phyloP scores from a whole-genome alignment of 441 rosid species.

The Pelargonium fulgidum region DNA sequence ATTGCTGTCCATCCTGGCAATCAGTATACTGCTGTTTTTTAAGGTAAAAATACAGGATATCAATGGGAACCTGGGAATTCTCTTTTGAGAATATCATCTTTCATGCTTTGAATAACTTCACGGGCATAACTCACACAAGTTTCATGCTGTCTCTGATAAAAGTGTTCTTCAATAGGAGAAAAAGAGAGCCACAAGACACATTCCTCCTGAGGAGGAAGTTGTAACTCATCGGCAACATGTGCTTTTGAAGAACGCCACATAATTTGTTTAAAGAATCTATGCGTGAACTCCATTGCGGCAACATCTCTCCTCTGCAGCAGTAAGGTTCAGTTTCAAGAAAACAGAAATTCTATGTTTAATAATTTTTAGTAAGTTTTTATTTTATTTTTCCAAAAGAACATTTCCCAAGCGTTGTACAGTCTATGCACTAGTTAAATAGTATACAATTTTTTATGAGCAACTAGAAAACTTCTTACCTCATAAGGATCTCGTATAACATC shows the following conservation, averaged over 20 bases:
- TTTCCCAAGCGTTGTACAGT: not conserved
- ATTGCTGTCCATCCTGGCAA: slow-evolving; percentile 11
- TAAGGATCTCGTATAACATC: slow-evolving; percentile 89
- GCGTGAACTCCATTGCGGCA: slow-evolving; percentile 72
- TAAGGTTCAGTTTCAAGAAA: slow-evolving; percentile 12
- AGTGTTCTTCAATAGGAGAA: slow-evolving; percentile 92
- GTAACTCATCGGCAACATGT: slow-evolving; percentile 88
- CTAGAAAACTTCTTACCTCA: slow-evolving; percentile 43
- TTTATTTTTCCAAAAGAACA: not conserved
- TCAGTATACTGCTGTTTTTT: slow-evolving; percentile 1
- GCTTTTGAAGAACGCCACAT: slow-evolving; percentile 98
- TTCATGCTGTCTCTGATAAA: slow-evolving; percentile 95
- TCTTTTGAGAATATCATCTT: slow-evolving; percentile 69
- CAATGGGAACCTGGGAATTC: slow-evolving; percentile 45
- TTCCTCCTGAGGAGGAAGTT: slow-evolving; percentile 92
- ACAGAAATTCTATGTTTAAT: not conserved
- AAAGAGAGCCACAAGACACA: slow-evolving; percentile 79
- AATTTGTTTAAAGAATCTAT: slow-evolving; percentile 61
- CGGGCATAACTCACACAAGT: slow-evolving; percentile 83
- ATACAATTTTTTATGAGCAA: no score
- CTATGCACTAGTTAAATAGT: not conserved
- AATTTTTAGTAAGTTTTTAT: no score
- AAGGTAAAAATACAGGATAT: slow-evolving; percentile 24
- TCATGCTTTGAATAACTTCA: slow-evolving; percentile 82
- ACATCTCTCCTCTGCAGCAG: slow-evolving; percentile 56